phyloP scores from a whole-genome alignment of 164 flowering plant species.

The Cinnamomum chago region DNA sequence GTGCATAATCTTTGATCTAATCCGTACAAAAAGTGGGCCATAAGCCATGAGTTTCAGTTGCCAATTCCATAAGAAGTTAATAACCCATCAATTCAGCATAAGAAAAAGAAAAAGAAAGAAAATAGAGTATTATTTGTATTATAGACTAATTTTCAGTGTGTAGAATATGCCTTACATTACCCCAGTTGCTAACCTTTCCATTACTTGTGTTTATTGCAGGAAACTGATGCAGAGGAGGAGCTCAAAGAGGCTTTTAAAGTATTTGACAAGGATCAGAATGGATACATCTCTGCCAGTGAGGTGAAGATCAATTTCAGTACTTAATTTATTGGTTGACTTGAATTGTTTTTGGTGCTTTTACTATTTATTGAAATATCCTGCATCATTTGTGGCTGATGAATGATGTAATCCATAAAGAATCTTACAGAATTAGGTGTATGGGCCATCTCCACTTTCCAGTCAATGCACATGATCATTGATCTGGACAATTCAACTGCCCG shows the following conservation, averaged over 20 bases:
- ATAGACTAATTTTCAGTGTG: neutral
- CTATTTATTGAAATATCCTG: neutral
- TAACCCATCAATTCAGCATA: no score
- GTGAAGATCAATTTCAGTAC: conserved; percentile 21
- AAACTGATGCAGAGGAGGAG: conserved; percentile 74
- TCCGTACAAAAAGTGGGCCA: neutral
- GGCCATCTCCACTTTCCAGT: neutral
- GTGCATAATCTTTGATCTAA: neutral
- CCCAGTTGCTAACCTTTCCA: neutral
- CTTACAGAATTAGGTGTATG: neutral
- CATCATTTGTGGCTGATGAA: neutral
- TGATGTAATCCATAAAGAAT: no score
- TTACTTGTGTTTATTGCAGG: conserved; percentile 27
- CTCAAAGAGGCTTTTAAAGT: conserved; percentile 79
- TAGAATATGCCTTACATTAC: neutral
- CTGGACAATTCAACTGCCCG: neutral
- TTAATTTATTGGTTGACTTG: neutral
- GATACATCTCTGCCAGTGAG: conserved; percentile 72
- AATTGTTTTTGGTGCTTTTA: neutral
- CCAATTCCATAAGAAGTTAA: neutral
- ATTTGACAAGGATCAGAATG: conserved; percentile 83
- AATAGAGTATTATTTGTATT: neutral
- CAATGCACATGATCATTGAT: neutral
- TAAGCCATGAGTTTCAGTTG: neutral
- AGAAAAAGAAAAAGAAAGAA: no score